Base-by-base conservation (phyloP, 208 protist species). In the Baffinella frigidus region DNA sequence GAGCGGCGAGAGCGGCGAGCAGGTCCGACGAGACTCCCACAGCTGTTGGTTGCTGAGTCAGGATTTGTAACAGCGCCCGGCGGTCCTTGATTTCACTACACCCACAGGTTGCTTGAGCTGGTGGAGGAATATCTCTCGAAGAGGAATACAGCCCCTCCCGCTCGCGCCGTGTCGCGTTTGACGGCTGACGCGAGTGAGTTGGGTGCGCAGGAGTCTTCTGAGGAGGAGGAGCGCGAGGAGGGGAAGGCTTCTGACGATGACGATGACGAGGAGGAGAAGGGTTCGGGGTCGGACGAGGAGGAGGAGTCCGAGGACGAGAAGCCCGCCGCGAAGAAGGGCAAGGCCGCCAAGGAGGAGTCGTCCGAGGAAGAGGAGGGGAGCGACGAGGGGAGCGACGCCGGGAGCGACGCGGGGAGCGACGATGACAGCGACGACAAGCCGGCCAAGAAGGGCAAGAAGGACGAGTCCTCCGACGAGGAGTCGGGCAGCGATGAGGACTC, bases 261-360 rank as follows among this genome's bases (percentile, higher is more conserved):
- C 14, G 51, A 35, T 14, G 45, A 89, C 44, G 87, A 24, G 11
- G 87, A 10, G 7, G 87, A 11, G n/a, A n/a, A n/a, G n/a, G n/a
- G n/a, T n/a, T n/a, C n/a, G 33, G 62, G 61, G 87, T n/a, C 61
- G 38, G 72, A 93, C 0, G 92, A 93, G 68, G 92, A 90, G 81
- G 83, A 90, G 61, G 83, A 90, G 61, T 44, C 36, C 33, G 72
- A 90, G 45, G 51, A 44, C 30, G 43, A 90, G 64, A 90, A 87
- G 48, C 39, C 5, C 2, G 51, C 43, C 3, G 80, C 48, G 14
- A 64, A 50, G 80, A 87, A 87, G 36, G 80, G 20, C 71, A 30
- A 14, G 10, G 30, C 71, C 71, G 30, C 71, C 33, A 1, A 1
- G 39, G 71, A 93, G 90, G 89, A 92, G 64, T 36, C 27, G 30